These are phyloP conservation scores for Corynascus novoguineensis DNA, from an alignment of 495 filamentous ascomycete species.

Conservation along the genomic window DNA sequence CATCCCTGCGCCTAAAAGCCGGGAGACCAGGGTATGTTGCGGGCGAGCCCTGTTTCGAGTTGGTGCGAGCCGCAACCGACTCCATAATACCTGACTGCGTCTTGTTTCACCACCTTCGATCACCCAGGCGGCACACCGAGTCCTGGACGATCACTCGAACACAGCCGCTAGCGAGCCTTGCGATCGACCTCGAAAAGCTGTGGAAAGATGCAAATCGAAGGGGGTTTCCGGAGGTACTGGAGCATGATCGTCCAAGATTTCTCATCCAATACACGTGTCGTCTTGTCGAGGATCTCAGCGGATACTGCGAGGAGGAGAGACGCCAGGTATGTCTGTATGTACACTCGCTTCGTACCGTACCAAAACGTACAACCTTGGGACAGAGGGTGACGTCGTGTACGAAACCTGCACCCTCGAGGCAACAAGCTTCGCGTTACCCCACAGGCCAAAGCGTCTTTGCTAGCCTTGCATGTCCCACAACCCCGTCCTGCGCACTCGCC, in stretches of 20 bases:
- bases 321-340: too few relatives aligned
- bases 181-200: background rate
- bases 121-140: conserved; percentile 4
- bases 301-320: too few relatives aligned
- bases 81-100: conserved; percentile 4
- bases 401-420: too few relatives aligned
- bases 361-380: background rate
- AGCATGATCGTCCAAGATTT: background rate
- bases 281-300: too few relatives aligned
- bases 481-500: too few relatives aligned
- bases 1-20: background rate
- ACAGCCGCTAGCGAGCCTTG: background rate
- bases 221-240: background rate
- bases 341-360: background rate
- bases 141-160: background rate
- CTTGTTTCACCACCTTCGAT: conserved; percentile 17
- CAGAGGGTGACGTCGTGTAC: conserved; percentile 1
- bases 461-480: conserved; percentile 14
- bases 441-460: background rate
- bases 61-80: conserved; percentile 8
- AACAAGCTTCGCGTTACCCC: background rate
- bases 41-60: conserved; percentile 7
- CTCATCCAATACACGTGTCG: background rate
- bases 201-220: background rate
- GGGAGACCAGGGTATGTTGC: background rate